Conservation (phyloP, 2,329 filamentous ascomycete genomes). For the Erysiphe pulchra region DNA sequence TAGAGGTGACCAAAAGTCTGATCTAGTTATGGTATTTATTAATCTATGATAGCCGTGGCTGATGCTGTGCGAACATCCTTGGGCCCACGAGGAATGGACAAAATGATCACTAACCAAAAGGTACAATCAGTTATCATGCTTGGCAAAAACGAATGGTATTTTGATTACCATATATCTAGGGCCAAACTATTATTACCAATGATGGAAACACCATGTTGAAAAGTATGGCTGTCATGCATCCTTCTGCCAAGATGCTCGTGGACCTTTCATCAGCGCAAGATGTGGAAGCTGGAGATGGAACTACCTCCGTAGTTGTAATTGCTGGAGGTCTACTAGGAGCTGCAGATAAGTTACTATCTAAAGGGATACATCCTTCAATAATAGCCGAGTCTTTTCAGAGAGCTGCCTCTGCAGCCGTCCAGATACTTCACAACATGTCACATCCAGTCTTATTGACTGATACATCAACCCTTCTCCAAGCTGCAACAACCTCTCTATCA, state of each 20-base stretch:
- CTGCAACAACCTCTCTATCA: conserved; percentile 85
- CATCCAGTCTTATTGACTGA: conserved; percentile 76
- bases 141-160: conserved; percentile 2
- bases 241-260: conserved; percentile 98
- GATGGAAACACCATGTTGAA: conserved; percentile 98
- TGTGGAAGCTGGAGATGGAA: conserved; percentile 94
- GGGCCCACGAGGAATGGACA: conserved; percentile 54
- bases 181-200: conserved; percentile 97
- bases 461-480: conserved; percentile 74
- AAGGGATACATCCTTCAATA: conserved; percentile 91
- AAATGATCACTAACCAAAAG: conserved; percentile 1
- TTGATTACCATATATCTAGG: conserved; percentile 29
- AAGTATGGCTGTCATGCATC: conserved; percentile 98
- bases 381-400: conserved; percentile 96
- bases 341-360: conserved; percentile 68
- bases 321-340: conserved; percentile 84
- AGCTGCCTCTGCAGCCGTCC: conserved; percentile 68
- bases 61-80: conserved; percentile 94
- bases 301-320: conserved; percentile 94
- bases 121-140: neutral
- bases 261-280: conserved; percentile 93
- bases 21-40: conserved; percentile 4
- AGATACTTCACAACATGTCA: conserved; percentile 85
- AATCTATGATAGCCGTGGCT: conserved; percentile 43
- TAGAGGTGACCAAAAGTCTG: conserved; percentile 33